These are phyloP conservation scores for Fusarium pilosicola DNA, from an alignment of 2,329 filamentous ascomycete species.

Conservation along the genomic window DNA sequence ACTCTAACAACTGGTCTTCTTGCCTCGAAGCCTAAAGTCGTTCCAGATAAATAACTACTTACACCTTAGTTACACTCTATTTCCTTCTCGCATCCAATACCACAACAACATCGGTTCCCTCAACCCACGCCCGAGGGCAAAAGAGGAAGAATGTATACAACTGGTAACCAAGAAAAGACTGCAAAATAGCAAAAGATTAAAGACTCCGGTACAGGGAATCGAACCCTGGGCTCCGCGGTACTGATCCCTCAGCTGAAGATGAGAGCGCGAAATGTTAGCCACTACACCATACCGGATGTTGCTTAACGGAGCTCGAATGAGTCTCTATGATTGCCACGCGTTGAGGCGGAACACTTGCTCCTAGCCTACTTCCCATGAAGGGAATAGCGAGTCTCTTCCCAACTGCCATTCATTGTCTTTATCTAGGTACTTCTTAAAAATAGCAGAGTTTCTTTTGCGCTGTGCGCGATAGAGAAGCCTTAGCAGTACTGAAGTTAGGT, in stretches of 20 bases:
- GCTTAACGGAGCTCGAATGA: fast-evolving
- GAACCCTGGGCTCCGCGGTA: constrained; percentile 44
- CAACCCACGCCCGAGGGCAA: background rate
- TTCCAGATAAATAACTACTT: background rate
- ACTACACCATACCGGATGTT: constrained; percentile 49
- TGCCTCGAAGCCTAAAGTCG: background rate
- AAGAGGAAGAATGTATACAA: background rate
- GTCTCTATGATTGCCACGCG: fast-evolving
- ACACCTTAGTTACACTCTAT: background rate
- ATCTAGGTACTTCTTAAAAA: background rate
- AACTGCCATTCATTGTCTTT: background rate
- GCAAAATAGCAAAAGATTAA: background rate
- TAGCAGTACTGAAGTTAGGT: background rate
- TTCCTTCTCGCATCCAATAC: background rate
- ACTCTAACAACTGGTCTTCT: background rate
- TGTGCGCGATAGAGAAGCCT: background rate
- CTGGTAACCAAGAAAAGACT: background rate
- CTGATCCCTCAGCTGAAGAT: constrained; percentile 34
- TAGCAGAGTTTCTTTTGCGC: background rate
- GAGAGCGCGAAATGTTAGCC: constrained; percentile 49
- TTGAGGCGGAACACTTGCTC: background rate
- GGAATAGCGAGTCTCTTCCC: too few relatives aligned
- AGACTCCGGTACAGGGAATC: constrained; percentile 44
- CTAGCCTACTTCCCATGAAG: too few relatives aligned
- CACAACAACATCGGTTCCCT: too few relatives aligned